phyloP scores from a whole-genome alignment of 2,329 filamentous ascomycete species.

The Thelonectria olida region DNA sequence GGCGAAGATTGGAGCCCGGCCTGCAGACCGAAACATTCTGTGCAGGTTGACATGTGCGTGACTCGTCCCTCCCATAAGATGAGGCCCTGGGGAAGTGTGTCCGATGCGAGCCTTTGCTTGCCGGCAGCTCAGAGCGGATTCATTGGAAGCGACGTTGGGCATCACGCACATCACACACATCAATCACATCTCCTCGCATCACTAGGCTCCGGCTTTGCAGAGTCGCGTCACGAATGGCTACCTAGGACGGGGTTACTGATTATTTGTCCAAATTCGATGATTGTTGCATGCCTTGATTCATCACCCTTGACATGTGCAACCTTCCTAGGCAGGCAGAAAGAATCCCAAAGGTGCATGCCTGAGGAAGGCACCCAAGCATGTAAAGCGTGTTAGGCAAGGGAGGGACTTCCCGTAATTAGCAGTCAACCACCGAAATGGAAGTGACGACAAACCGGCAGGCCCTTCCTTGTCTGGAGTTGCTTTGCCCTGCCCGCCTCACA shows the following conservation, averaged over 20 bases:
- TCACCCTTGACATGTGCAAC: background rate
- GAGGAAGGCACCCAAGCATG: background rate
- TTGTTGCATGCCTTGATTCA: conserved; percentile 1
- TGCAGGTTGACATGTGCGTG: conserved; percentile 18
- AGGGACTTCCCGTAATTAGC: background rate
- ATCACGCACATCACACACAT: conserved; percentile 15
- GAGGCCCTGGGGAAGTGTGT: background rate
- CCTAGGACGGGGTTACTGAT: conserved; percentile 10
- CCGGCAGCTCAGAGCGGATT: conserved; percentile 22
- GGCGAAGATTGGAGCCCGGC: conserved; percentile 9
- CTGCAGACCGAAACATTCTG: conserved; percentile 12
- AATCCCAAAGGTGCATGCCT: conserved; percentile 1
- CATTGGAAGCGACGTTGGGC: conserved; percentile 19
- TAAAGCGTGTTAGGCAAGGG: background rate
- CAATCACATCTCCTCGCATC: conserved; percentile 6
- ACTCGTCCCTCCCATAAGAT: conserved; percentile 2
- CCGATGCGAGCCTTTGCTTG: conserved; percentile 19
- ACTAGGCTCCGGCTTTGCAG: conserved; percentile 14
- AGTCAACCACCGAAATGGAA: background rate
- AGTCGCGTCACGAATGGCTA: conserved; percentile 3
- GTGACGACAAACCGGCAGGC: background rate
- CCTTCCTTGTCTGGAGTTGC: background rate
- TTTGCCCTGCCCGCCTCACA: conserved; percentile 10
- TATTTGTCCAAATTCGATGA: conserved; percentile 1
- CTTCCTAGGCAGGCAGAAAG: conserved; percentile 7